phyloP scores from a whole-genome alignment of 2,329 filamentous ascomycete genomes.

The Alternaria viburni region DNA sequence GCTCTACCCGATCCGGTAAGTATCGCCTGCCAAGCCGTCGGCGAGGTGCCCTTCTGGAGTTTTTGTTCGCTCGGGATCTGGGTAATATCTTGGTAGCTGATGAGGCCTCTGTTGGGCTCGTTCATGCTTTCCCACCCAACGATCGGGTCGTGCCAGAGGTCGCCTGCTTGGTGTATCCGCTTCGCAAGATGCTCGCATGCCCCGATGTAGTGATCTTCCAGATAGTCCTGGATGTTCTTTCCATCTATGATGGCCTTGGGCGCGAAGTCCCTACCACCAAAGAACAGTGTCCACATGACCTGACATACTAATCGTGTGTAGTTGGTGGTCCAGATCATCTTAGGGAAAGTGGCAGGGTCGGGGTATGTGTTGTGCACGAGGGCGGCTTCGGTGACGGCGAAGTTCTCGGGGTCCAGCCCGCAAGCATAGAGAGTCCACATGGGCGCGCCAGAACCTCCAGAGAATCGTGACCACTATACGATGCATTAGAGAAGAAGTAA shows the following conservation, averaged over 20 bases:
- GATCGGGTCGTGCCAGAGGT: conserved; percentile 83
- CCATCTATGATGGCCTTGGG: conserved; percentile 96
- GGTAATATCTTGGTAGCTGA: conserved; percentile 82
- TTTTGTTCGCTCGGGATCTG: conserved; percentile 85
- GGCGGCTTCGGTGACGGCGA: conserved; percentile 86
- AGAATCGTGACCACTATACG: conserved; percentile 85
- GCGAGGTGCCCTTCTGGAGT: conserved; percentile 88
- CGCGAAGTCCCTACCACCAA: conserved; percentile 86
- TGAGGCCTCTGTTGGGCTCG: conserved; percentile 87
- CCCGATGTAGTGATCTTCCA: conserved; percentile 83
- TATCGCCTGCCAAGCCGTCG: conserved; percentile 93
- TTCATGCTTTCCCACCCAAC: conserved; percentile 98
- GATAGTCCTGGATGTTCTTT: conserved; percentile 93
- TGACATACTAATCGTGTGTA: conserved; percentile 86
- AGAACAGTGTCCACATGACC: conserved; percentile 94
- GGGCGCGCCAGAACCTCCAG: conserved; percentile 91
- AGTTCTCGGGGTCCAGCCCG: conserved; percentile 84
- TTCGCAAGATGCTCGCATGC: conserved; percentile 82
- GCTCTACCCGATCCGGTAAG: conserved; percentile 89
- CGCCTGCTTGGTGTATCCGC: conserved; percentile 87
- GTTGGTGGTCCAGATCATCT: conserved; percentile 99
- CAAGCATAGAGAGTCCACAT: conserved; percentile 98
- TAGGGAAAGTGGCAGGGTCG: conserved; percentile 84
- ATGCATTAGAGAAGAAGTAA: conserved; percentile 25
- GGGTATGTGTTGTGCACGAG: conserved; percentile 94